Percentiles rank a stretch among this genome's conserved stretches.
phyloP scores from a whole-genome alignment of 2,329 filamentous ascomycete species.

The Nannizzia gypsea region DNA sequence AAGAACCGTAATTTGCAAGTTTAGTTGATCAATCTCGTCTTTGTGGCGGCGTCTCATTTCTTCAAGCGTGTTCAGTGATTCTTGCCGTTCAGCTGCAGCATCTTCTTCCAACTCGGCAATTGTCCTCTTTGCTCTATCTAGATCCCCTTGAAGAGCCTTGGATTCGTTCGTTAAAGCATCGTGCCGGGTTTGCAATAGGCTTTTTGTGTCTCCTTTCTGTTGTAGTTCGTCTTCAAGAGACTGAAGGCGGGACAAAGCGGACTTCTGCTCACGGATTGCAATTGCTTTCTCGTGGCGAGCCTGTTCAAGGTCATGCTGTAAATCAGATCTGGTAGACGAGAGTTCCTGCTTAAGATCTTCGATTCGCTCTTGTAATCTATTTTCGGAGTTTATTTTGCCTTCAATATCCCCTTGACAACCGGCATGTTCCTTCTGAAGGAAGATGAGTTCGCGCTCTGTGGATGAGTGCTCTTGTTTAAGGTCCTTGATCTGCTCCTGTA shows the following conservation, averaged over 20 bases:
- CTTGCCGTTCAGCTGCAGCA: constrained; percentile 44
- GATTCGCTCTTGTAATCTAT: constrained; percentile 32
- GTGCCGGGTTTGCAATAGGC: constrained; percentile 56
- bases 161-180: constrained; percentile 57
- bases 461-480: constrained; percentile 29
- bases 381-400: constrained; percentile 32
- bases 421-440: constrained; percentile 37
- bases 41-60: constrained; percentile 46
- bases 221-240: constrained; percentile 50
- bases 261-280: constrained; percentile 34
- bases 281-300: constrained; percentile 34
- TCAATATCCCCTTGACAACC: constrained; percentile 34
- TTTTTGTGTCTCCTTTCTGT: constrained; percentile 50
- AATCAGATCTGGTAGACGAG: constrained; percentile 25
- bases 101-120: constrained; percentile 40
- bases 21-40: constrained; percentile 43
- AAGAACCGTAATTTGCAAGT: constrained; percentile 47
- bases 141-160: constrained; percentile 52
- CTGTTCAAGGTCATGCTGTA: constrained; percentile 36
- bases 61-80: constrained; percentile 49
- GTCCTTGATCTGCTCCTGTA: constrained; percentile 32
- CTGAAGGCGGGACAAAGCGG: constrained; percentile 38
- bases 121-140: constrained; percentile 36
- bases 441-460: constrained; percentile 54
- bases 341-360: constrained; percentile 29